These are phyloP conservation scores for Globisporangium apiculatum DNA, from an alignment of 352 stramenopile species.

Conservation along the genomic window DNA sequence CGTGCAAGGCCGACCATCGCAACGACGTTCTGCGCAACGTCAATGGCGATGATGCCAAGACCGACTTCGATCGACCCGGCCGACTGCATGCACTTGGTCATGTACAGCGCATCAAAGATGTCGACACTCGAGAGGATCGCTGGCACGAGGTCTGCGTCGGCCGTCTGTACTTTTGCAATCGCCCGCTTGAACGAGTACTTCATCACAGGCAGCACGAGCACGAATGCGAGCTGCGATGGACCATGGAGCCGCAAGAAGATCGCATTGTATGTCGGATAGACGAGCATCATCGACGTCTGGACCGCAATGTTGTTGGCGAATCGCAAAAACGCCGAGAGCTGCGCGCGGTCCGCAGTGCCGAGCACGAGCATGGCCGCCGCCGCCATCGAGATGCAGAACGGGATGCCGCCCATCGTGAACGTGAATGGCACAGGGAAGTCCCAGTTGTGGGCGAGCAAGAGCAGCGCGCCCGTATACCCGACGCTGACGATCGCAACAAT, in stretches of 20 bases:
- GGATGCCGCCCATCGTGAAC: neutral
- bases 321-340: neutral
- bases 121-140: neutral
- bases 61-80: conserved; percentile 12
- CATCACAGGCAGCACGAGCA: conserved; percentile 9
- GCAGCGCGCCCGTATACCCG: neutral
- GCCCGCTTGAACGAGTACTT: conserved; percentile 2
- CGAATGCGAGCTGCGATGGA: neutral
- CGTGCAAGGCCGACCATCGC: neutral
- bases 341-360: neutral
- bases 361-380: neutral
- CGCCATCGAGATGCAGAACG: neutral
- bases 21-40: conserved; percentile 3
- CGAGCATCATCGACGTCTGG: neutral
- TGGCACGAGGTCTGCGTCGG: neutral
- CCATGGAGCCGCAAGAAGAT: conserved; percentile 7
- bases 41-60: conserved; percentile 6
- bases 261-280: conserved; percentile 10
- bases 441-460: neutral
- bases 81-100: conserved; percentile 20
- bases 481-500: neutral
- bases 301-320: neutral
- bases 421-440: conserved; percentile 8
- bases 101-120: conserved; percentile 11
- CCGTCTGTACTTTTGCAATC: neutral